Conservation (phyloP, 2,329 filamentous ascomycete genomes). For the Aspergillus spinulosporus region DNA sequence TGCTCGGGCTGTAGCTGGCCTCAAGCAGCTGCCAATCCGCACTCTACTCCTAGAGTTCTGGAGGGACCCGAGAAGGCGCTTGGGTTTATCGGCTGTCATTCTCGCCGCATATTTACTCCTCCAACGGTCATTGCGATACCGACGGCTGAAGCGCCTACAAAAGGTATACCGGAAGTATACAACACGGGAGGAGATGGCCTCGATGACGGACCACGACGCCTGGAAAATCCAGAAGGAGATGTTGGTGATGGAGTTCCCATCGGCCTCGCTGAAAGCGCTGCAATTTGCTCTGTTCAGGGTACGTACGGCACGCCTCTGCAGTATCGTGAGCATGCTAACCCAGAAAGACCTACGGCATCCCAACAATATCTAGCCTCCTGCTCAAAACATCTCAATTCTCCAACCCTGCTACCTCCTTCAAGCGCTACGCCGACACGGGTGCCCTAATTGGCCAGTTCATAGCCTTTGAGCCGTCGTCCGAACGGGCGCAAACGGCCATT, state of each 20-base stretch:
- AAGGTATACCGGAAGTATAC: slow-evolving; percentile 42
- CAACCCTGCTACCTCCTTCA: slow-evolving; percentile 47
- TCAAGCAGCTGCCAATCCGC: slow-evolving; percentile 12
- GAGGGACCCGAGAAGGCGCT: slow-evolving; percentile 8
- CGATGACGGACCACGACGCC: slow-evolving; percentile 56
- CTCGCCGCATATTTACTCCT: slow-evolving; percentile 25
- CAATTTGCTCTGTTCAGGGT: slow-evolving; percentile 62
- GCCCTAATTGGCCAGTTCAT: slow-evolving; percentile 53
- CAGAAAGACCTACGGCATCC: slow-evolving; percentile 56
- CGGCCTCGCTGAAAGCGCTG: slow-evolving; percentile 50
- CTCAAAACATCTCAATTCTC: slow-evolving; percentile 52
- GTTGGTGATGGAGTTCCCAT: slow-evolving; percentile 57
- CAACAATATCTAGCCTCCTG: slow-evolving; percentile 54
- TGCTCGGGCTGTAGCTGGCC: background rate
- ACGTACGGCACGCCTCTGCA: background rate
- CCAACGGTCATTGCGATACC: slow-evolving; percentile 30
- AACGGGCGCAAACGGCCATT: slow-evolving; percentile 53
- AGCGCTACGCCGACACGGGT: slow-evolving; percentile 55
- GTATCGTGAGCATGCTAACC: background rate
- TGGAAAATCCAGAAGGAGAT: slow-evolving; percentile 51
- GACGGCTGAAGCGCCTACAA: slow-evolving; percentile 35
- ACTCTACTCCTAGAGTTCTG: slow-evolving; percentile 7
- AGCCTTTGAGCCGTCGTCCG: slow-evolving; percentile 44
- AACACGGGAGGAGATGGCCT: slow-evolving; percentile 44
- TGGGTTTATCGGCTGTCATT: slow-evolving; percentile 10